Conservation (phyloP, 1,139 yeast species). For the Taphrina sp. region DNA sequence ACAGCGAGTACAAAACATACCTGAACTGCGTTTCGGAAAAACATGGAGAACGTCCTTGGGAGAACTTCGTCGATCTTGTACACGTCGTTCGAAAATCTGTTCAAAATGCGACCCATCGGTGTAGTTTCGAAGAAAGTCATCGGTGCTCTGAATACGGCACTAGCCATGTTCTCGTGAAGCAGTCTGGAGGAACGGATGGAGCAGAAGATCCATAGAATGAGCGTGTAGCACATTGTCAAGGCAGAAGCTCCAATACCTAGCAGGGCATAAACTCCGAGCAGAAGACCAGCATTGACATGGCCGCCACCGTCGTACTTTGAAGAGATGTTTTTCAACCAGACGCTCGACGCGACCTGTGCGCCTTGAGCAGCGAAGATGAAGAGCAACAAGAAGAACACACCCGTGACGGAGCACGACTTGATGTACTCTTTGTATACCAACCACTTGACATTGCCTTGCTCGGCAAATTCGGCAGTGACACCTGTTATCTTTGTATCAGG, state of each 20-base stretch:
- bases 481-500: conserved; percentile 37
- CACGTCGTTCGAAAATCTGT: conserved; percentile 90
- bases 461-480: conserved; percentile 61
- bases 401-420: conserved; percentile 75
- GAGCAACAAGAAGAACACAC: conserved; percentile 58
- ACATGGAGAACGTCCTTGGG: conserved; percentile 80
- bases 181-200: conserved; percentile 77
- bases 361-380: conserved; percentile 55
- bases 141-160: conserved; percentile 81
- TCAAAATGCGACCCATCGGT: conserved; percentile 90
- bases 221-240: conserved; percentile 63
- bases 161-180: conserved; percentile 77
- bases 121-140: conserved; percentile 97
- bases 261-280: conserved; percentile 71
- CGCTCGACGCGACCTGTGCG: conserved; percentile 62
- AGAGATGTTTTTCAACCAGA: conserved; percentile 98
- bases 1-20: conserved; percentile 82
- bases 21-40: conserved; percentile 66
- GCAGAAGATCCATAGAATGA: conserved; percentile 77
- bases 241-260: conserved; percentile 68
- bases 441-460: conserved; percentile 95
- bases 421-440: conserved; percentile 79
- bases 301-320: conserved; percentile 65
- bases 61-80: conserved; percentile 86
- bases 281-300: conserved; percentile 73